Conservation (phyloP, 352 stramenopile genomes). For the Blastocystis sp. region DNA sequence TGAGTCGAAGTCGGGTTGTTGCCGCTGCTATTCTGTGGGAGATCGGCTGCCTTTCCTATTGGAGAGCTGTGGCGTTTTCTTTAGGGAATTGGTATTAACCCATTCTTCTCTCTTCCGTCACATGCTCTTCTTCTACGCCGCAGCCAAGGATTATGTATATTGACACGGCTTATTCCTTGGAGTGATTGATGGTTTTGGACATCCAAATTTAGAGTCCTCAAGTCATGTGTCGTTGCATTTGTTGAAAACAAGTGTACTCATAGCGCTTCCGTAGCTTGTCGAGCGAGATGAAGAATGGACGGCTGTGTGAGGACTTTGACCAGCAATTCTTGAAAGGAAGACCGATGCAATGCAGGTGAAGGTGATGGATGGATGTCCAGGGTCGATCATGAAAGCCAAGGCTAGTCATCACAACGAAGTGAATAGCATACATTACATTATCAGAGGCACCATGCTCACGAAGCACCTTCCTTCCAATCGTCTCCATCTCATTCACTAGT, state of each 20-base stretch:
- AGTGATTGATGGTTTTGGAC: not conserved
- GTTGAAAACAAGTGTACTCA: not conserved
- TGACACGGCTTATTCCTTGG: too few species aligned
- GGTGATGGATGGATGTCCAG: conserved; percentile 24
- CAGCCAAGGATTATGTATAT: too few species aligned
- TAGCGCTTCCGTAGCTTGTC: not conserved
- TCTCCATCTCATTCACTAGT: conserved; percentile 30
- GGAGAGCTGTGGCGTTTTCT: not conserved
- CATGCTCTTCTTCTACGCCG: conserved; percentile 1
- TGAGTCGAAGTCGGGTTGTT: not conserved
- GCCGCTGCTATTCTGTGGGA: not conserved
- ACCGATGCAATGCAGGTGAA: conserved; percentile 39
- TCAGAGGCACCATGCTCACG: conserved; percentile 6
- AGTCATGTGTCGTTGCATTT: not conserved
- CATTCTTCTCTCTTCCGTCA: not conserved
- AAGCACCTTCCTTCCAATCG: not conserved
- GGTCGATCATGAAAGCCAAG: conserved; percentile 22
- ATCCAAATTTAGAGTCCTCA: not conserved
- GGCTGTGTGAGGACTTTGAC: conserved; percentile 15
- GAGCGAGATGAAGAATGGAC: not conserved
- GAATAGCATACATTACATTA: not conserved
- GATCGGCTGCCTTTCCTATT: not conserved
- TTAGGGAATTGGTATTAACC: not conserved
- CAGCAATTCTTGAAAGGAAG: conserved; percentile 34
- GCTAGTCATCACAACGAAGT: not conserved